Conservation (phyloP, 768 basidiomycete species). For the Mycena maculata region DNA sequence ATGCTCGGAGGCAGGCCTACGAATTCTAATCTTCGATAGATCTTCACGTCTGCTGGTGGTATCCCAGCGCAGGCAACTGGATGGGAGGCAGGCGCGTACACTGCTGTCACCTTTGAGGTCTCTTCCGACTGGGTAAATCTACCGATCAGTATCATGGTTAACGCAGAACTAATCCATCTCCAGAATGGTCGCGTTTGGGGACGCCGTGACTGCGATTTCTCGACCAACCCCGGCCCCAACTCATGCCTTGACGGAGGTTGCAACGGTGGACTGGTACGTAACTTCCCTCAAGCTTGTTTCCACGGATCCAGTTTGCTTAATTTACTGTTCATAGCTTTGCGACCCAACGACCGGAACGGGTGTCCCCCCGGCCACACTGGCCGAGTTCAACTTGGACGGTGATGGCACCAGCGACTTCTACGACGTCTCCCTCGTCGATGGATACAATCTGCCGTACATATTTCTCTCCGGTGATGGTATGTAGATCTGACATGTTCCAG, state of each 20-base stretch:
- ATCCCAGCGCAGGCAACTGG: conserved; percentile 20
- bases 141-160: background rate
- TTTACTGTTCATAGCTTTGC: conserved; percentile 41
- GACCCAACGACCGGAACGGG: conserved; percentile 55
- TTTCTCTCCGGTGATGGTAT: too few relatives aligned
- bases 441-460: conserved; percentile 55
- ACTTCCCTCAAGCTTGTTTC: background rate
- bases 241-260: conserved; percentile 63
- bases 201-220: conserved; percentile 62
- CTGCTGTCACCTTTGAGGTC: conserved; percentile 15
- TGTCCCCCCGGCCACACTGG: conserved; percentile 75
- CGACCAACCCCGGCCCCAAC: conserved; percentile 49
- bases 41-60: conserved; percentile 25
- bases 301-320: background rate
- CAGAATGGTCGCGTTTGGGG: conserved; percentile 29
- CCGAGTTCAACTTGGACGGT: conserved; percentile 53
- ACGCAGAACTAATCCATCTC: background rate
- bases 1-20: background rate
- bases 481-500: background rate
- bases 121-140: conserved; percentile 21
- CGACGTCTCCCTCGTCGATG: conserved; percentile 55
- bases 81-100: conserved; percentile 14
- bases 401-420: background rate
- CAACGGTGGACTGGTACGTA: conserved; percentile 56
- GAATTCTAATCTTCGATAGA: conserved; percentile 30